phyloP scores from a whole-genome alignment of 106 monocot species.

The Dendrobium huoshanense region DNA sequence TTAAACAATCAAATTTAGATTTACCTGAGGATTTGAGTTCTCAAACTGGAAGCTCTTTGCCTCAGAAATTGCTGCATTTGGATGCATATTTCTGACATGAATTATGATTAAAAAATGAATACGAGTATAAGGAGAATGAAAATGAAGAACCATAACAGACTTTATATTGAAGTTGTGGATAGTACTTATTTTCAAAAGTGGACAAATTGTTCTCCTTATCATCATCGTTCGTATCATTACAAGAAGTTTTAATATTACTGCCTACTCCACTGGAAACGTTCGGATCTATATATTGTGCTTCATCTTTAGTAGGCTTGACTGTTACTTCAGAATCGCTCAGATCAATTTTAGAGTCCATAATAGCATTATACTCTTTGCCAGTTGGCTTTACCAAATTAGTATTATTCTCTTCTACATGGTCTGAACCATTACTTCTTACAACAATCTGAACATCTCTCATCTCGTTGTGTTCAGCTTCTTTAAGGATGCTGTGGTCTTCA shows the following conservation, averaged over 20 bases:
- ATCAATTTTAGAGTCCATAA: background rate
- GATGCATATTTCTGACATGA: constrained; percentile 12
- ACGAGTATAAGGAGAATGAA: no score
- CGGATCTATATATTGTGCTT: background rate
- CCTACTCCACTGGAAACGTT: background rate
- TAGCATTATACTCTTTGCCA: background rate
- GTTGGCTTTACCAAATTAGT: background rate
- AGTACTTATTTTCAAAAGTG: constrained; percentile 15
- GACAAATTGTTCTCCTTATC: constrained; percentile 46
- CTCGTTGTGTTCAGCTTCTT: background rate
- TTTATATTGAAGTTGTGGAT: background rate
- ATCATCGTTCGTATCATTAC: constrained; percentile 25
- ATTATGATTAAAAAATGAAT: background rate
- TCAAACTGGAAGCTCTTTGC: constrained; percentile 11
- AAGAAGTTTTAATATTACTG: background rate
- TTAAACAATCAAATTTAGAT: background rate
- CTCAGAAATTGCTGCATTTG: constrained; percentile 4
- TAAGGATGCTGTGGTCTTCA: background rate
- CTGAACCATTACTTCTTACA: background rate
- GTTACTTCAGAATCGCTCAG: background rate
- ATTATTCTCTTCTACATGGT: background rate
- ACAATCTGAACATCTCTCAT: background rate
- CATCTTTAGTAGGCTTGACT: background rate
- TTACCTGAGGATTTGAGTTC: constrained; percentile 42
- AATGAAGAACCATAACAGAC: background rate